Conservation (phyloP, 805 yeast genomes). For the Suhomyces tanzawaensis region DNA sequence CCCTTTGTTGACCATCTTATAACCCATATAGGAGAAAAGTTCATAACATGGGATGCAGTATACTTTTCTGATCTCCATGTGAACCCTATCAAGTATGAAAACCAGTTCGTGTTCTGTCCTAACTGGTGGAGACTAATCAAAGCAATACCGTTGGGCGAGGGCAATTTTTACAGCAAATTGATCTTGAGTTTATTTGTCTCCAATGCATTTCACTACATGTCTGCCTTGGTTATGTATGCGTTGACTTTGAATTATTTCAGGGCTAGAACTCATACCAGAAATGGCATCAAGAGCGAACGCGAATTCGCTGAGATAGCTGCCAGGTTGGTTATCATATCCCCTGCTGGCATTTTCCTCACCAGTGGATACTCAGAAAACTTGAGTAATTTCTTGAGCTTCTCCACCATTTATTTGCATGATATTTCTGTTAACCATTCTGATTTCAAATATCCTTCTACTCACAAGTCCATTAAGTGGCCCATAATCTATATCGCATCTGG, state of each 20-base stretch:
- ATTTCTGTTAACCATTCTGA: slow-evolving; percentile 21
- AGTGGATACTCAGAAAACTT: slow-evolving; percentile 76
- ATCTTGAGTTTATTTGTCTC: slow-evolving; percentile 48
- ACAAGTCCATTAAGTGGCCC: slow-evolving; percentile 20
- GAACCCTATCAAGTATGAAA: slow-evolving; percentile 63
- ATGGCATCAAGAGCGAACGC: background rate
- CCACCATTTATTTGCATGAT: slow-evolving; percentile 55
- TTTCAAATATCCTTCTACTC: slow-evolving; percentile 11
- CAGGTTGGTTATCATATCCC: slow-evolving; percentile 56
- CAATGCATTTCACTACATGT: slow-evolving; percentile 50
- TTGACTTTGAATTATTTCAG: slow-evolving; percentile 38
- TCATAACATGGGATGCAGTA: slow-evolving; percentile 84
- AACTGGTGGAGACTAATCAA: slow-evolving; percentile 62
- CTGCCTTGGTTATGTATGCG: slow-evolving; percentile 47
- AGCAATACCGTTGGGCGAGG: slow-evolving; percentile 15
- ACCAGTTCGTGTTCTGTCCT: slow-evolving; percentile 86
- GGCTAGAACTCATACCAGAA: slow-evolving; percentile 1
- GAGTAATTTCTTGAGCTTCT: slow-evolving; percentile 58
- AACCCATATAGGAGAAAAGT: slow-evolving; percentile 41
- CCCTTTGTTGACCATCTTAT: slow-evolving; percentile 1
- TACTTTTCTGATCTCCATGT: slow-evolving; percentile 62
- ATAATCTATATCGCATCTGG: slow-evolving; percentile 49
- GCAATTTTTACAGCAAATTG: slow-evolving; percentile 45
- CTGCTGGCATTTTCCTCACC: slow-evolving; percentile 77
- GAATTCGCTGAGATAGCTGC: slow-evolving; percentile 29